phyloP scores from a whole-genome alignment of 2,329 filamentous ascomycete genomes.

The Macrophomina phaseolina region DNA sequence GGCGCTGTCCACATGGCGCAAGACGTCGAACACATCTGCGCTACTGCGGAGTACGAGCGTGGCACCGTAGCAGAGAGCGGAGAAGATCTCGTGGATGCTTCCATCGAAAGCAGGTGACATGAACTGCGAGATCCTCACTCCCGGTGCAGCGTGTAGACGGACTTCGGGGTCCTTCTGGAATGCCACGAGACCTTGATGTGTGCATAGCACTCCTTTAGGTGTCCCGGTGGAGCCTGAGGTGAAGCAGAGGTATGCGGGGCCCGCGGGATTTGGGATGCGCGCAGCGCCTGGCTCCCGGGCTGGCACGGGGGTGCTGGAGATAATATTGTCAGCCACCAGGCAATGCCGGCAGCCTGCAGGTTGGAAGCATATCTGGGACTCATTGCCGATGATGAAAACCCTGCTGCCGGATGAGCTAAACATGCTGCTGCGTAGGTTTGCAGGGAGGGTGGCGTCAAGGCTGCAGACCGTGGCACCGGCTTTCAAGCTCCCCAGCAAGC shows the following conservation, averaged over 20 bases:
- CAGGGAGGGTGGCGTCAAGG: slow-evolving; percentile 35
- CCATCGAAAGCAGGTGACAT: slow-evolving; percentile 54
- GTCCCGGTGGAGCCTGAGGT: slow-evolving; percentile 45
- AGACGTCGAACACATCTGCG: slow-evolving; percentile 38
- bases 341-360: slow-evolving; percentile 27
- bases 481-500: slow-evolving; percentile 43
- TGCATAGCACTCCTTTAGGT: slow-evolving; percentile 44
- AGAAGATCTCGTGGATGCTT: slow-evolving; percentile 52
- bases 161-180: slow-evolving; percentile 43
- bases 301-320: background rate
- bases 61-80: slow-evolving; percentile 47
- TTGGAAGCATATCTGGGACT: slow-evolving; percentile 24
- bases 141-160: slow-evolving; percentile 42
- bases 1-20: slow-evolving; percentile 38
- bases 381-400: slow-evolving; percentile 35
- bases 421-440: slow-evolving; percentile 24
- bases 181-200: slow-evolving; percentile 44
- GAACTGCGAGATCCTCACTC: slow-evolving; percentile 46
- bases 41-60: slow-evolving; percentile 43
- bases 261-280: background rate
- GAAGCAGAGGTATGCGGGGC: slow-evolving; percentile 49
- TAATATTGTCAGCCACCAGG: slow-evolving; percentile 33
- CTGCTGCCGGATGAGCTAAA: slow-evolving; percentile 34
- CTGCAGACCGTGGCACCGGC: slow-evolving; percentile 26
- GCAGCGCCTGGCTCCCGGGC: background rate